These are phyloP conservation scores for Panicum miliaceum DNA, from an alignment of 176 grass and related monocot species.

Conservation along the genomic window DNA sequence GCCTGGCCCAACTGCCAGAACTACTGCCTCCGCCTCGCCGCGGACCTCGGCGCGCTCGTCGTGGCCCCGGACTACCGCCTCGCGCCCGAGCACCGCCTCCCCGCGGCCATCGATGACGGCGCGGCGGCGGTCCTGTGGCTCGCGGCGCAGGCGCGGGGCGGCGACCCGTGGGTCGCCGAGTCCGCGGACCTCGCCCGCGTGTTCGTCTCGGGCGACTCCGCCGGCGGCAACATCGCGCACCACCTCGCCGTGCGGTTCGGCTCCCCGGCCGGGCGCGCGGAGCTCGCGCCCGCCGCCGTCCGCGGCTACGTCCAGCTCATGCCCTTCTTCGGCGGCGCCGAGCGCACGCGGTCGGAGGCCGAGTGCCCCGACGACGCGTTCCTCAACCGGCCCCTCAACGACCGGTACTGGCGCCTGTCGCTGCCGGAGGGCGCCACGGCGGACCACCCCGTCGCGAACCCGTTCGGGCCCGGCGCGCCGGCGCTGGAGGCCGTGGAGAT, in stretches of 20 bases:
- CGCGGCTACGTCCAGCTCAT: constrained; percentile 69
- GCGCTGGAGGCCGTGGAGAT: constrained; percentile 56
- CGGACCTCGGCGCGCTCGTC: constrained; percentile 72
- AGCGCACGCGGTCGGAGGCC: constrained; percentile 65
- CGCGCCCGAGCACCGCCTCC: constrained; percentile 76
- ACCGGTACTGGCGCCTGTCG: constrained; percentile 85
- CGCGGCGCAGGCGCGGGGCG: not conserved
- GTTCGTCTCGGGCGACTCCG: constrained; percentile 83
- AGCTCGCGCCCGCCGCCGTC: constrained; percentile 46
- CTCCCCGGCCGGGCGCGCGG: constrained; percentile 43
- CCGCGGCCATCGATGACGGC: constrained; percentile 69
- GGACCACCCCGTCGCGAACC: constrained; percentile 73
- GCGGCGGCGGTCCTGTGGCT: constrained; percentile 54
- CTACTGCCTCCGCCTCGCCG: constrained; percentile 78
- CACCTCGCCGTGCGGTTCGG: constrained; percentile 77
- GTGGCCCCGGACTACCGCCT: constrained; percentile 89
- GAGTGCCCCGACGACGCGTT: constrained; percentile 76
- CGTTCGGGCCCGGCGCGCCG: constrained; percentile 66
- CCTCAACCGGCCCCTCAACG: constrained; percentile 69
- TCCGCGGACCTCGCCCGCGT: constrained; percentile 56
- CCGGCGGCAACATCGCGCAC: constrained; percentile 78
- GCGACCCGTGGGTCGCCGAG: constrained; percentile 64
- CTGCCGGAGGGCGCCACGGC: constrained; percentile 60
- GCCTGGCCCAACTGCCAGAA: constrained; percentile 88
- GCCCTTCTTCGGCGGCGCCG: constrained; percentile 80